Evolutionary conservation across 108 stramenopile species (phyloP), one percentile per base, ranked within the genome.

Genomic region (Pseudonitzschia multiseries): DNA sequence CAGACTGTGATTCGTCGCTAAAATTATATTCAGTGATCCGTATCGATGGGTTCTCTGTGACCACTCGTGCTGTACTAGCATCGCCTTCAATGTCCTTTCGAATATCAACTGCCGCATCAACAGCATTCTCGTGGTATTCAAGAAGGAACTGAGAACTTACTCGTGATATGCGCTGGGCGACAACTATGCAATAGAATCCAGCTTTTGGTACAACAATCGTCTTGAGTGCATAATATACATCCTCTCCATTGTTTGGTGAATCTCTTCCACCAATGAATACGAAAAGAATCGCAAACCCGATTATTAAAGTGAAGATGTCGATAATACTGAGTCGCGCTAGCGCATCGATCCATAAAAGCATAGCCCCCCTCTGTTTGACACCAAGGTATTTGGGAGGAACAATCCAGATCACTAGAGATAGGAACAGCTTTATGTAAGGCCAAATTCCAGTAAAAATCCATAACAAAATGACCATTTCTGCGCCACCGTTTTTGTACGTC

Each of bases 291-390:
- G 79, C 83, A 52, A 80, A 43, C 17, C 50, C 76, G 24, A 84
- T 6, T 4, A 84, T 31, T 46, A 77, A 48, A 18, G 76, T 84
- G 57, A 80, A 76, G 2, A 84, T 74, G 57, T 84, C 83, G 26
- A 84, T 74, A 41, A 84, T 50, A 70, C 79, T 80, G 9, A 84
- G 76, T 63, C 87, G 86, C 24, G 86, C 87, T 18, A 92, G 72
- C n/a, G 83, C 79, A 72, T 92, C 91, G 41, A 89, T 79, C 91
- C 91, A 93, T 43, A 79, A 78, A 4, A 93, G 63, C 1, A 84
- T 75, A 54, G 77, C 76, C 4, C 87, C 87, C 32, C 87, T 76
- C 17, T 76, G 73, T 27, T 75, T 59, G 2, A 81, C 87, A 12
- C 86, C 69, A 15, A 89, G 27, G 29, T 63, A 43, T 14, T 27